These are phyloP conservation scores for Scutellaria minor DNA, from an alignment of 257 asterid species.

Conservation along the genomic window DNA sequence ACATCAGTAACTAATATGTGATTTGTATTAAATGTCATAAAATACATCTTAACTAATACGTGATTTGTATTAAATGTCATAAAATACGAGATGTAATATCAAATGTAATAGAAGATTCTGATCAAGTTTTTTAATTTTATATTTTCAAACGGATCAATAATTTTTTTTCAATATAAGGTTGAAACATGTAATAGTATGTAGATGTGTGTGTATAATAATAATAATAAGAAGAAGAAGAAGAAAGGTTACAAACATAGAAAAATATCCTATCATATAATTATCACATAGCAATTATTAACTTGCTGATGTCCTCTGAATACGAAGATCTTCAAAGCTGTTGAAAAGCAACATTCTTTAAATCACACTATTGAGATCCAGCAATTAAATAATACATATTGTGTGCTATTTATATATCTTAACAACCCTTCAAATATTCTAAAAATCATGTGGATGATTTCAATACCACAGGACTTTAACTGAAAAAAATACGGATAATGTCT, in stretches of 20 bases:
- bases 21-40: too few species aligned
- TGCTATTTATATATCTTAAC: background rate
- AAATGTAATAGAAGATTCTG: too few species aligned
- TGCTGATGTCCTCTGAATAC: background rate
- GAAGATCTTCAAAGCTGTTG: constrained; percentile 17
- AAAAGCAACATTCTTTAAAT: constrained; percentile 22
- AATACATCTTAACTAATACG: too few species aligned
- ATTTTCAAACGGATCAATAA: background rate
- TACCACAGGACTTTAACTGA: background rate
- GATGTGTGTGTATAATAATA: background rate
- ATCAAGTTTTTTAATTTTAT: background rate
- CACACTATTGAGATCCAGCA: background rate
- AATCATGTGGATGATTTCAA: constrained; percentile 2
- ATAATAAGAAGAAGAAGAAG: too few species aligned
- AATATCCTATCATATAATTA: background rate
- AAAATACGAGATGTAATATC: too few species aligned
- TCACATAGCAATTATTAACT: constrained; percentile 5
- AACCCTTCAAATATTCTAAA: constrained; percentile 14
- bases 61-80: too few species aligned
- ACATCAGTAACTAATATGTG: too few species aligned
- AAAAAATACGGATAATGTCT: background rate
- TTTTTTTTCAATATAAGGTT: background rate
- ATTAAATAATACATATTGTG: background rate
- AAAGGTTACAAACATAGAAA: background rate
- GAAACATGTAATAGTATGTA: background rate